phyloP scores from a whole-genome alignment of 345 rosid genomes.

The Rhodamnia rubescens region DNA sequence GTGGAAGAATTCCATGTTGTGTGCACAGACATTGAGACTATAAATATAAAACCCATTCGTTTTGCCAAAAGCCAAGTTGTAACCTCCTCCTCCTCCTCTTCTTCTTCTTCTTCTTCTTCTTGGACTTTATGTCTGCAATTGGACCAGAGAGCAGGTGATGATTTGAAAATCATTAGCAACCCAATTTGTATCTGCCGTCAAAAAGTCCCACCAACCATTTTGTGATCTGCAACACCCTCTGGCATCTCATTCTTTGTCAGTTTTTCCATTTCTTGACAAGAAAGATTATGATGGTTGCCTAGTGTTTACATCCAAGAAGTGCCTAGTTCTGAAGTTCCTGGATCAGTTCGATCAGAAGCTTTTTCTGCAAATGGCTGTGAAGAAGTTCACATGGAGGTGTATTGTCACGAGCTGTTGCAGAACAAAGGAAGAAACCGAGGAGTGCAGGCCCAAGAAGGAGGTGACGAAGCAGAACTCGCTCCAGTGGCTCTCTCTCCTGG shows the following conservation, averaged over 20 bases:
- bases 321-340: background rate
- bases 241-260: background rate
- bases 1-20: background rate
- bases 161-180: background rate
- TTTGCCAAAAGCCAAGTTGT: background rate
- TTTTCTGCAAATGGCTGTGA: constrained; percentile 28
- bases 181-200: background rate
- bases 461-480: constrained; percentile 41
- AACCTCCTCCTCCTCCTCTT: background rate
- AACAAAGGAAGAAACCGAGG: background rate
- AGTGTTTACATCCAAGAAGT: background rate
- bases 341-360: background rate
- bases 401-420: constrained; percentile 40
- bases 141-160: background rate
- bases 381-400: constrained; percentile 40
- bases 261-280: background rate
- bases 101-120: background rate
- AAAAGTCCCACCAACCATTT: background rate
- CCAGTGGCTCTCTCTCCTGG: constrained; percentile 41
- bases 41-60: background rate
- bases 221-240: background rate
- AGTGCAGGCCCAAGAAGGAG: constrained; percentile 18
- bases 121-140: background rate
- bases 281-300: background rate
- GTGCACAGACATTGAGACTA: background rate